phyloP scores from a whole-genome alignment of 176 grass and related monocot genomes.

The Pontederia crassipes region DNA sequence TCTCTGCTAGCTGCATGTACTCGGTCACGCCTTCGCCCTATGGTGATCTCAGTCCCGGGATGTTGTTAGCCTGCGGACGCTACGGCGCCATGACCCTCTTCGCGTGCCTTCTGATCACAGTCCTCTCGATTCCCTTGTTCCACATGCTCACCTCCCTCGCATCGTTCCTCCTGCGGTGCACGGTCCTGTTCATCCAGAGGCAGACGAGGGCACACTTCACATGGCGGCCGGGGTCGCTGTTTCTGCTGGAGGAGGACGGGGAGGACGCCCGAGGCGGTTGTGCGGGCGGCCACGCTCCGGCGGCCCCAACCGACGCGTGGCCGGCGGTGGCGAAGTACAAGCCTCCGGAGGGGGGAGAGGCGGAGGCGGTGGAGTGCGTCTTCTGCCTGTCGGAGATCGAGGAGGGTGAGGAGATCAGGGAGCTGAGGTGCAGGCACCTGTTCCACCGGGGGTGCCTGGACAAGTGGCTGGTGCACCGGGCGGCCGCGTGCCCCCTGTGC shows the following conservation, averaged over 20 bases:
- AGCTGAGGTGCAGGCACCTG: conserved; percentile 11
- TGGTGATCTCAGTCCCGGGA: too few species aligned
- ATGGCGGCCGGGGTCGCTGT: conserved; percentile 9
- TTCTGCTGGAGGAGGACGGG: too few species aligned
- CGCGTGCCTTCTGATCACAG: too few species aligned
- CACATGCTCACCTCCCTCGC: conserved; percentile 4
- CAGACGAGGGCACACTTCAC: conserved; percentile 21
- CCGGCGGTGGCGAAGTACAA: too few species aligned
- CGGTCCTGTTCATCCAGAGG: conserved; percentile 16
- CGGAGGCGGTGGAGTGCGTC: not conserved
- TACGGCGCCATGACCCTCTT: too few species aligned
- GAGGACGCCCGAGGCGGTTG: too few species aligned
- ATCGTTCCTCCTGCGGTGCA: not conserved
- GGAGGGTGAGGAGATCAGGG: conserved; percentile 13
- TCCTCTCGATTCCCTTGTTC: conserved; percentile 15
- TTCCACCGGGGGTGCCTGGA: conserved; percentile 21
- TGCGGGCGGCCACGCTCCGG: not conserved
- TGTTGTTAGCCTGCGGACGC: too few species aligned
- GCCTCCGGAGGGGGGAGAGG: not conserved
- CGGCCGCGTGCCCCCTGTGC: conserved; percentile 11
- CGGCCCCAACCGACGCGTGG: not conserved
- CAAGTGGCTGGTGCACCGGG: conserved; percentile 8
- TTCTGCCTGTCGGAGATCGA: conserved; percentile 14
- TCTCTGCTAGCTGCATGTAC: too few species aligned
- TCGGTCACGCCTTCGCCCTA: too few species aligned